Conservation (phyloP, 352 stramenopile genomes). For the Thraustochytrium striatum region DNA sequence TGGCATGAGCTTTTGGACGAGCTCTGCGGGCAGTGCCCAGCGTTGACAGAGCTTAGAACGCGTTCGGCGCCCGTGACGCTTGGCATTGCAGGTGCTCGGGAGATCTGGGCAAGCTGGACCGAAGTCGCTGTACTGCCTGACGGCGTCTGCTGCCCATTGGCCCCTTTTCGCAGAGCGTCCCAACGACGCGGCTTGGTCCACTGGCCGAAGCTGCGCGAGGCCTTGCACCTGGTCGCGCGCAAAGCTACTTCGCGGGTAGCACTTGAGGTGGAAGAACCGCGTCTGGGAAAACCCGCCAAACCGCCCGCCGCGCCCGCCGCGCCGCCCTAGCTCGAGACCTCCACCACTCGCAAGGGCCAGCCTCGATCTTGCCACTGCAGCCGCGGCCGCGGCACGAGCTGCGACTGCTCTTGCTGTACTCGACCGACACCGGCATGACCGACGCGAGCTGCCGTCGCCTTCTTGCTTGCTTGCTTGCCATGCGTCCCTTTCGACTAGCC, state of each 20-base stretch:
- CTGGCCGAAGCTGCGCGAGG: neutral
- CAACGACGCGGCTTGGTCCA: neutral
- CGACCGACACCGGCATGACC: neutral
- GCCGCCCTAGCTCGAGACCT: neutral
- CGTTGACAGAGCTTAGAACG: neutral
- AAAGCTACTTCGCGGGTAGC: neutral
- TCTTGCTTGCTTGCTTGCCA: neutral
- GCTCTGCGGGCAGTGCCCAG: neutral
- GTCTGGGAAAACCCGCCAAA: too few relatives aligned
- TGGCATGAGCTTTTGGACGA: conserved; percentile 41
- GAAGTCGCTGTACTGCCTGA: neutral
- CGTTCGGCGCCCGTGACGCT: neutral
- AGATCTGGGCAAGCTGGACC: neutral
- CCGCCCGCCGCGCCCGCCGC: too few relatives aligned
- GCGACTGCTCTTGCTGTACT: neutral
- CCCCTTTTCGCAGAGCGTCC: neutral
- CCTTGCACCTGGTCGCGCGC: neutral
- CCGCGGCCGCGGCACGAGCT: neutral
- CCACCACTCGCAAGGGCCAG: neutral
- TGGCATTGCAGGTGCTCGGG: neutral
- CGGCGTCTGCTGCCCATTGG: neutral
- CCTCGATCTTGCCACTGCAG: neutral
- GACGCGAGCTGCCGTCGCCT: neutral
- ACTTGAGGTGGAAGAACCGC: neutral
- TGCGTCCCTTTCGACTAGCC: neutral